Evolutionary conservation across 345 rosid species (phyloP).

Genomic region (Draba incana): DNA sequence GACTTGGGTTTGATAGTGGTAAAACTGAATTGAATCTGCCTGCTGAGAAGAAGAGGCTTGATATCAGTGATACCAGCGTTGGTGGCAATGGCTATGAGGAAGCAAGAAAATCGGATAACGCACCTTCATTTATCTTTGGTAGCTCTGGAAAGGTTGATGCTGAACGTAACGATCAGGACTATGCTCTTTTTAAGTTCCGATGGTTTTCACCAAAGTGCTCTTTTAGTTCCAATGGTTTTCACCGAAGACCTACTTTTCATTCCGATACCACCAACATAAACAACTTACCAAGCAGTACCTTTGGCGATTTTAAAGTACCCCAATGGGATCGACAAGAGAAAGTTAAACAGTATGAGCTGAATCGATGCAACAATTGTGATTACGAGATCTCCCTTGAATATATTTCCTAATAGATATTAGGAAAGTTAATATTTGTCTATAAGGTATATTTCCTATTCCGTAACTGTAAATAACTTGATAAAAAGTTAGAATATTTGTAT

Average conservation of each 20-base stretch:
- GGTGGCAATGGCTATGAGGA: slow-evolving; percentile 33
- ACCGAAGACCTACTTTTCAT: slow-evolving; percentile 26
- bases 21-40: slow-evolving; percentile 36
- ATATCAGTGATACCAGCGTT: slow-evolving; percentile 42
- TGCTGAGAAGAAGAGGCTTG: slow-evolving; percentile 54
- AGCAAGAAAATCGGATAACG: slow-evolving; percentile 26
- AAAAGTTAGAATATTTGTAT: no score
- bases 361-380: no score
- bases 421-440: no score
- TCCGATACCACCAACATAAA: slow-evolving; percentile 34
- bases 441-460: no score
- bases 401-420: no score
- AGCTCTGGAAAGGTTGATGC: slow-evolving; percentile 42
- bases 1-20: slow-evolving; percentile 27
- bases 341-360: slow-evolving; percentile 49
- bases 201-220: slow-evolving; percentile 32
- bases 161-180: slow-evolving; percentile 32
- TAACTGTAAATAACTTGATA: no score
- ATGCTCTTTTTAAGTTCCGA: slow-evolving; percentile 25
- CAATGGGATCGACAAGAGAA: slow-evolving; percentile 60
- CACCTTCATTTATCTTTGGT: slow-evolving; percentile 53
- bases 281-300: slow-evolving; percentile 42
- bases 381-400: no score
- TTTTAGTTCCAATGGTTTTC: slow-evolving; percentile 32
- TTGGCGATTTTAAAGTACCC: slow-evolving; percentile 50